Evolutionary conservation across 352 stramenopile species (phyloP).

Genomic region (Phytophthora kernoviae): DNA sequence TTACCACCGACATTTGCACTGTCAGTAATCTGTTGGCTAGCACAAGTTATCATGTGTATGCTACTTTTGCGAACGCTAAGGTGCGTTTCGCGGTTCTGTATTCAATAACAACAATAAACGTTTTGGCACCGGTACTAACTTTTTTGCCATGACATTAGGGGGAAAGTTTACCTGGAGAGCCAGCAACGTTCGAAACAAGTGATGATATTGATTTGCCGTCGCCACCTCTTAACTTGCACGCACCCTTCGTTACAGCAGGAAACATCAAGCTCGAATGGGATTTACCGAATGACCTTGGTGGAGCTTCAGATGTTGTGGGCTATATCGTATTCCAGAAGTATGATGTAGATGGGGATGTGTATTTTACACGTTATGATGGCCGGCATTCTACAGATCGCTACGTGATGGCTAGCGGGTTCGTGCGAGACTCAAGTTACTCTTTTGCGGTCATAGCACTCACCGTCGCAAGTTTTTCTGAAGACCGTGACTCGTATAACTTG

Average conservation of each 20-base stretch:
- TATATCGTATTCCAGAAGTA: conserved; percentile 61
- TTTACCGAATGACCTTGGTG: conserved; percentile 51
- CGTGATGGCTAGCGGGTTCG: conserved; percentile 33
- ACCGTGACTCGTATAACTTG: conserved; percentile 21
- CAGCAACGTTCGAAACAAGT: conserved; percentile 27
- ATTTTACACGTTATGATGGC: conserved; percentile 60
- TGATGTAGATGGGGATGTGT: conserved; percentile 16
- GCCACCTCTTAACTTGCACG: conserved; percentile 39
- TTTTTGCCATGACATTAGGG: conserved; percentile 25
- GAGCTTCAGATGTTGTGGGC: conserved; percentile 38
- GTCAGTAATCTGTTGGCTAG: conserved; percentile 39
- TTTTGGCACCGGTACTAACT: neutral
- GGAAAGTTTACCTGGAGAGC: conserved; percentile 28
- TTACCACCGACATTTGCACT: conserved; percentile 24
- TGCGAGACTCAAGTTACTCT: conserved; percentile 35
- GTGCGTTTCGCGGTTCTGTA: conserved; percentile 29
- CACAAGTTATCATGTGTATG: conserved; percentile 57
- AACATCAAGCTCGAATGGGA: conserved; percentile 66
- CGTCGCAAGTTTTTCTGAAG: conserved; percentile 52
- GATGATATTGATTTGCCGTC: conserved; percentile 45
- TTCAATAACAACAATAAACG: too few relatives aligned
- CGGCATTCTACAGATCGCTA: conserved; percentile 39
- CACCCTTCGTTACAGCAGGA: conserved; percentile 43
- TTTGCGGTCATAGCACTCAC: conserved; percentile 59
- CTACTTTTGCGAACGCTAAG: conserved; percentile 40